These are phyloP conservation scores for Xylaria sp. DNA, from an alignment of 2,329 filamentous ascomycete species.

Conservation along the genomic window DNA sequence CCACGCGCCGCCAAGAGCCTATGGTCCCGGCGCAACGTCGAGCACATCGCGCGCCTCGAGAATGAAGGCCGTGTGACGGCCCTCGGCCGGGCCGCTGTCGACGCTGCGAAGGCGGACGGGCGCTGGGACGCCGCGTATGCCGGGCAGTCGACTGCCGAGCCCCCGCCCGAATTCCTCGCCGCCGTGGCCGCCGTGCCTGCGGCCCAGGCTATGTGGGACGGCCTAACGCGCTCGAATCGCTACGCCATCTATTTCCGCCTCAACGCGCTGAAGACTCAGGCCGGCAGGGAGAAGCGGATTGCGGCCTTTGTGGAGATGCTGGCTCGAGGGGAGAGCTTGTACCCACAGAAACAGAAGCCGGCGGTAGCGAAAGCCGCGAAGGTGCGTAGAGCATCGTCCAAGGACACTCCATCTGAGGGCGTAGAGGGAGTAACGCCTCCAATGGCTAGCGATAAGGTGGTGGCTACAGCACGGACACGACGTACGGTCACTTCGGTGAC, in stretches of 20 bases:
- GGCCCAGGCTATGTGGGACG: conserved; percentile 40
- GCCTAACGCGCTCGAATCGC: conserved; percentile 40
- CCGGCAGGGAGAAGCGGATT: conserved; percentile 42
- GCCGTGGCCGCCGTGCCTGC: conserved; percentile 40
- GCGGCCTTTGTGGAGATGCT: conserved; percentile 46
- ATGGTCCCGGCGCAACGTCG: conserved; percentile 71
- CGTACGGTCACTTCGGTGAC: background rate
- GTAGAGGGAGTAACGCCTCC: background rate
- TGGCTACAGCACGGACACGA: conserved; percentile 2
- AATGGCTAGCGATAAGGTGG: background rate
- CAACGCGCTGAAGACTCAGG: conserved; percentile 43
- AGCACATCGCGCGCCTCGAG: conserved; percentile 59
- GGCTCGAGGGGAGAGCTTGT: conserved; percentile 38
- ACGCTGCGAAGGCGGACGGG: conserved; percentile 66
- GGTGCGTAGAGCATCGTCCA: too few species aligned
- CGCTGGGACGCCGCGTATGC: conserved; percentile 69
- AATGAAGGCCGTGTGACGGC: conserved; percentile 60
- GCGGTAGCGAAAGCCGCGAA: background rate
- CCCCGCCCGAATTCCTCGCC: conserved; percentile 61
- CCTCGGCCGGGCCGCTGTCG: conserved; percentile 61
- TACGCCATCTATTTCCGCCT: conserved; percentile 44
- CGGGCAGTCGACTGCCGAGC: conserved; percentile 57
- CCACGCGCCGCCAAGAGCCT: conserved; percentile 65
- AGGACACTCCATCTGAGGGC: background rate
- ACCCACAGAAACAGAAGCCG: conserved; percentile 39